These are phyloP conservation scores for Oryza officinalis DNA, from an alignment of 176 grass and related monocot genomes.

Conservation along the genomic window DNA sequence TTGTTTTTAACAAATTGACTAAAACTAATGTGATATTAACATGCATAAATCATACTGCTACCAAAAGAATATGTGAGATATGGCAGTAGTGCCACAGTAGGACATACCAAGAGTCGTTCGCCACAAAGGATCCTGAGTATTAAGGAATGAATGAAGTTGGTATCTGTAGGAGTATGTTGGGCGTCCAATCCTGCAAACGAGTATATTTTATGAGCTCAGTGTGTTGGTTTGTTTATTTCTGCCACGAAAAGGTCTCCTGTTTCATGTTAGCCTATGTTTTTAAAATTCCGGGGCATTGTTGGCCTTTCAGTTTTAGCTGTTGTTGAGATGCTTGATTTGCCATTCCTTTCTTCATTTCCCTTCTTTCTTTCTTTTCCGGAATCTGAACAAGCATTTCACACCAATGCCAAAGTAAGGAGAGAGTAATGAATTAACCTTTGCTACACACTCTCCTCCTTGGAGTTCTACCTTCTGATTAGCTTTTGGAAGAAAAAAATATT, in stretches of 20 bases:
- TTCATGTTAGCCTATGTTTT: conserved; percentile 12
- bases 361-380: background rate
- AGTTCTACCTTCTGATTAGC: background rate
- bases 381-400: background rate
- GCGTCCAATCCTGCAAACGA: background rate
- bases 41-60: no score
- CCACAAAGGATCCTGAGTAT: background rate
- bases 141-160: background rate
- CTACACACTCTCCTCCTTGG: background rate
- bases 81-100: no score
- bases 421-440: background rate
- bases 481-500: background rate
- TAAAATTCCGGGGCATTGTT: background rate
- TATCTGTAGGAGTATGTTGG: conserved; percentile 23
- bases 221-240: conserved; percentile 12
- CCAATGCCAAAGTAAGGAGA: background rate
- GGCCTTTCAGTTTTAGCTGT: conserved; percentile 32
- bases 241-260: conserved; percentile 3
- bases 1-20: no score
- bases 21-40: no score
- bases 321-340: background rate
- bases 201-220: background rate
- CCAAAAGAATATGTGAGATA: no score
- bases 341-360: background rate
- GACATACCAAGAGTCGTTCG: background rate